phyloP scores from a whole-genome alignment of 805 yeast genomes.

The Wickerhamiella qilinensis region DNA sequence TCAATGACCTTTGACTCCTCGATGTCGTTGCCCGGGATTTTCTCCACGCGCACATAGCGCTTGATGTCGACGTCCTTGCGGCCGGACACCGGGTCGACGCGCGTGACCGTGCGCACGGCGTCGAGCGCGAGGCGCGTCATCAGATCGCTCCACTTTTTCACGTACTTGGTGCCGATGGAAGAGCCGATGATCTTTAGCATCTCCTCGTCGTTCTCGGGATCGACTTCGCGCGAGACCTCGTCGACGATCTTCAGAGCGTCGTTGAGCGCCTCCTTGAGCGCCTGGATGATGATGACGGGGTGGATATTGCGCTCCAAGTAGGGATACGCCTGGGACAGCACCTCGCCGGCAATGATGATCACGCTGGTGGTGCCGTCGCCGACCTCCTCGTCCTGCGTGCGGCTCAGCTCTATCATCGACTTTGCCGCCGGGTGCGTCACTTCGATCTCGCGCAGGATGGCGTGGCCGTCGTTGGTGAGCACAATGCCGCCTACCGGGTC shows the following conservation, averaged over 20 bases:
- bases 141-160: slow-evolving; percentile 73
- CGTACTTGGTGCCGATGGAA: slow-evolving; percentile 91
- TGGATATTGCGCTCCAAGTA: slow-evolving; percentile 85
- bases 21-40: slow-evolving; percentile 96
- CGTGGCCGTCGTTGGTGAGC: slow-evolving; percentile 96
- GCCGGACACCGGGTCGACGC: slow-evolving; percentile 35
- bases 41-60: slow-evolving; percentile 85
- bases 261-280: slow-evolving; percentile 73
- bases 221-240: slow-evolving; percentile 69
- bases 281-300: slow-evolving; percentile 91
- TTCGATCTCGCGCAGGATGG: slow-evolving; percentile 91
- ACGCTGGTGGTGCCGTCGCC: slow-evolving; percentile 99
- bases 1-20: slow-evolving; percentile 75
- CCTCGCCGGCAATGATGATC: slow-evolving; percentile 92
- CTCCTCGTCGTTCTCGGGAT: slow-evolving; percentile 66
- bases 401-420: slow-evolving; percentile 88
- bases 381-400: slow-evolving; percentile 97
- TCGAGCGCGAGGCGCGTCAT: slow-evolving; percentile 81
- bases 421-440: slow-evolving; percentile 96
- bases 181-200: slow-evolving; percentile 77
- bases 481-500: slow-evolving; percentile 94
- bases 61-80: slow-evolving; percentile 75
- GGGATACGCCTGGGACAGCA: slow-evolving; percentile 87
- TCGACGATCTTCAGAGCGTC: slow-evolving; percentile 86
- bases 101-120: slow-evolving; percentile 71